Conservation (phyloP, 2,329 filamentous ascomycete genomes). For the Tolypocladium cylindrosporum region DNA sequence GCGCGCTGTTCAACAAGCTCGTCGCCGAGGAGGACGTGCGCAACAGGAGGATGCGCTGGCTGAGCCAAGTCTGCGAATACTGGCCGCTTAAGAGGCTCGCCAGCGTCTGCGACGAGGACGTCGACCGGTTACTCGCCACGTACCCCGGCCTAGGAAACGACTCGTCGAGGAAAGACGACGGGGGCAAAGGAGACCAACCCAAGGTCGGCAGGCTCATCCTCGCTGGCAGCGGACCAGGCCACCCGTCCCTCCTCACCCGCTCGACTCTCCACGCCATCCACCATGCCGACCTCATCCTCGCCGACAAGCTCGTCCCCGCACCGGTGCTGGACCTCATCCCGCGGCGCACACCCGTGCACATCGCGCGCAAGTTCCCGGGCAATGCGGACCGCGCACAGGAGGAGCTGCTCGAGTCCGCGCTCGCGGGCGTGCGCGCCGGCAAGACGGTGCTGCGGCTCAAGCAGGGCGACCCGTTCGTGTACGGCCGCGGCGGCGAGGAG, state of each 20-base stretch:
- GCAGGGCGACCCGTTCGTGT: slow-evolving; percentile 94
- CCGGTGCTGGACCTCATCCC: slow-evolving; percentile 84
- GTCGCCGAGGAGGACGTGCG: slow-evolving; percentile 66
- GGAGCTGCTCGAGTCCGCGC: slow-evolving; percentile 71
- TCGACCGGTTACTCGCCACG: slow-evolving; percentile 64
- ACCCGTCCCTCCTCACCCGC: slow-evolving; percentile 82
- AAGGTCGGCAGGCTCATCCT: slow-evolving; percentile 66
- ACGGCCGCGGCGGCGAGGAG: slow-evolving; percentile 90
- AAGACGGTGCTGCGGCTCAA: slow-evolving; percentile 82
- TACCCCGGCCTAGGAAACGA: slow-evolving; percentile 38
- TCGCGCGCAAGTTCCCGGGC: slow-evolving; percentile 94
- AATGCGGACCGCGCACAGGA: slow-evolving; percentile 91
- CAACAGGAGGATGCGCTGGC: slow-evolving; percentile 79
- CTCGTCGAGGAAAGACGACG: slow-evolving; percentile 10
- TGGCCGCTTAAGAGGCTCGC: slow-evolving; percentile 85
- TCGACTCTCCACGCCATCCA: slow-evolving; percentile 70
- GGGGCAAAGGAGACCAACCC: slow-evolving; percentile 1
- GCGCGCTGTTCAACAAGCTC: slow-evolving; percentile 73
- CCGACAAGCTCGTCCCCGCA: slow-evolving; percentile 77
- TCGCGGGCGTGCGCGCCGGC: slow-evolving; percentile 55
- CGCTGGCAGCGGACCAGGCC: slow-evolving; percentile 84
- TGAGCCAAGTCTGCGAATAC: slow-evolving; percentile 95
- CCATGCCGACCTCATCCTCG: slow-evolving; percentile 67
- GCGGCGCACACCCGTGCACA: slow-evolving; percentile 77
- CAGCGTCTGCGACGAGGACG: slow-evolving; percentile 67